phyloP scores from a whole-genome alignment of 75 land plant species.

The Sequoiadendron giganteum region DNA sequence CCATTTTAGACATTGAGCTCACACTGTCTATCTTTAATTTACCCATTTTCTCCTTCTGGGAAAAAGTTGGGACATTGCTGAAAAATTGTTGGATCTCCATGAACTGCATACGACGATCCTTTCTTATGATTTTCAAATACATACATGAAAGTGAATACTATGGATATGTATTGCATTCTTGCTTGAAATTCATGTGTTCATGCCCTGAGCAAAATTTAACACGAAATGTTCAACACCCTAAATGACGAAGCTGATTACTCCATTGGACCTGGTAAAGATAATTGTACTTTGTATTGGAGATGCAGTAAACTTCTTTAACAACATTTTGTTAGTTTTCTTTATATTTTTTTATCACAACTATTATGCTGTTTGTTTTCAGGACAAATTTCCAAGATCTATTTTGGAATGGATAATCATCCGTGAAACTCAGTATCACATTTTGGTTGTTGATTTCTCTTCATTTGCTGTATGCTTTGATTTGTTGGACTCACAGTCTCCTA shows the following conservation, averaged over 20 bases:
- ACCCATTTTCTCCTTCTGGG: neutral
- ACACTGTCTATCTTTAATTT: neutral
- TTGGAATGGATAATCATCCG: neutral
- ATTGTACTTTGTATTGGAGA: neutral
- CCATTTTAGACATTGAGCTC: neutral
- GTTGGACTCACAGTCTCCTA: neutral
- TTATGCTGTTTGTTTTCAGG: neutral
- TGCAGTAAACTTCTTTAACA: neutral
- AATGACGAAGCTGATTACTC: neutral
- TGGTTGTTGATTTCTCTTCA: neutral
- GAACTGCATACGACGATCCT: neutral
- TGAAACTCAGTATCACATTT: neutral
- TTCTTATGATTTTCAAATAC: neutral
- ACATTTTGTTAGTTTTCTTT: neutral
- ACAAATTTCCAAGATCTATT: neutral
- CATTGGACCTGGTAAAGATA: neutral
- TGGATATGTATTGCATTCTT: neutral
- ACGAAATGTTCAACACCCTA: neutral
- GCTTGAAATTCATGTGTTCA: neutral
- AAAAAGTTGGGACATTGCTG: neutral
- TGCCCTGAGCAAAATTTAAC: neutral
- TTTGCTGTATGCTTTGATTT: neutral
- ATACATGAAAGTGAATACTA: neutral
- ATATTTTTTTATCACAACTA: neutral
- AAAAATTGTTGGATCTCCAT: neutral